Conservation (phyloP, 305 asterid genomes). For the Fraxinus velutina region DNA sequence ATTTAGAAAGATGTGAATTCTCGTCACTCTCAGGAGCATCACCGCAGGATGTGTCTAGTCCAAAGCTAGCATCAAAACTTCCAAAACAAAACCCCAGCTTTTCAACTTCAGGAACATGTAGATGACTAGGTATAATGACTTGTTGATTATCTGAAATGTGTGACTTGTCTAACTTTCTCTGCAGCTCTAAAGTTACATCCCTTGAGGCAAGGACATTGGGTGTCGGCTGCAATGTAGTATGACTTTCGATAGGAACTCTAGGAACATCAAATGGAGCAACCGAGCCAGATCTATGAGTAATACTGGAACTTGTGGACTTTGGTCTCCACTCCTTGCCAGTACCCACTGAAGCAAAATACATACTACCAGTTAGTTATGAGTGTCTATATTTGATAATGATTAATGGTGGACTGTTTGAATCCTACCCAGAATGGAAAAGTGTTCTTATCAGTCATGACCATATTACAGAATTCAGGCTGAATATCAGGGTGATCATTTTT, state of each 20-base stretch:
- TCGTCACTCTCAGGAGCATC: constrained; percentile 40
- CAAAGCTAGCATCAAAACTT: constrained; percentile 76
- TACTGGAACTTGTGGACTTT: constrained; percentile 54
- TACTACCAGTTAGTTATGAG: neutral
- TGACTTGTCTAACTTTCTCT: constrained; percentile 55
- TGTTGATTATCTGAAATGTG: constrained; percentile 63
- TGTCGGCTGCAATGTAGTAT: constrained; percentile 34
- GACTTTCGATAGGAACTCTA: constrained; percentile 40
- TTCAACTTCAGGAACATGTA: constrained; percentile 78
- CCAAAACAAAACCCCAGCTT: constrained; percentile 93
- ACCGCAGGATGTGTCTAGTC: constrained; percentile 42
- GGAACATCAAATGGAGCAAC: constrained; percentile 49
- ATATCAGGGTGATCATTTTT: constrained; percentile 12
- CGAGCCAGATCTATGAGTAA: constrained; percentile 37
- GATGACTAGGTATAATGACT: constrained; percentile 80
- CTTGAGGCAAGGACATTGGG: constrained; percentile 39
- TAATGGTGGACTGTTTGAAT: neutral
- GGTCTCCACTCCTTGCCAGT: constrained; percentile 90
- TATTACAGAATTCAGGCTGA: constrained; percentile 9
- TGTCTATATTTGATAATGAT: neutral
- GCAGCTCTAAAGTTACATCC: constrained; percentile 55
- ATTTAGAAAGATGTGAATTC: constrained; percentile 45
- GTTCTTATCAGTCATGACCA: neutral
- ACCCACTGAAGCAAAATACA: constrained; percentile 45
- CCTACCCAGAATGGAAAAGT: constrained; percentile 8